Evolutionary conservation across 2,329 filamentous ascomycete genomes (phyloP).

Genomic region (Cadophora luteo-olivacea): DNA sequence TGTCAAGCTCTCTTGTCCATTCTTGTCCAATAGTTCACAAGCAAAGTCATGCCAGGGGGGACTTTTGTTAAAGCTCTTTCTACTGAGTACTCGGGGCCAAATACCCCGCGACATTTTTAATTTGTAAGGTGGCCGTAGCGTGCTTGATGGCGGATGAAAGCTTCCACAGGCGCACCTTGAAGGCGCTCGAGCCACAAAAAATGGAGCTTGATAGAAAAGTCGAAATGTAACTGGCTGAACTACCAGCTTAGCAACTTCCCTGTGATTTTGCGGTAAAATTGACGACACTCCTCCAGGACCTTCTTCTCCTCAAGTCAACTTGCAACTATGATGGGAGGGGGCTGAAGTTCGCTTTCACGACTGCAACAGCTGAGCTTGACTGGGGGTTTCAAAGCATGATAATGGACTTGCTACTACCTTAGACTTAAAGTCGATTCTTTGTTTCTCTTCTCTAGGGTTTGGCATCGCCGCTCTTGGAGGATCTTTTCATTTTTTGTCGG

Average conservation of each 20-base stretch:
- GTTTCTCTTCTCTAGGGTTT: neutral
- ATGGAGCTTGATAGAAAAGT: neutral
- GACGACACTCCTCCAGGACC: neutral
- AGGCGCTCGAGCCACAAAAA: neutral
- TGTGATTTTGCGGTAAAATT: neutral
- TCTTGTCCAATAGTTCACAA: neutral
- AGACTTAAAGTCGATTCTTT: neutral
- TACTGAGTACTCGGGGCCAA: neutral
- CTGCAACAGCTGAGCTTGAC: neutral
- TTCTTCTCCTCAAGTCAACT: neutral
- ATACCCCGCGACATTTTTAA: neutral
- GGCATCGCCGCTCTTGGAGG: neutral
- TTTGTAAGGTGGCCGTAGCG: slow-evolving; percentile 1
- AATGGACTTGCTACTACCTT: neutral
- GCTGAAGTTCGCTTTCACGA: neutral
- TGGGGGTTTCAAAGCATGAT: neutral
- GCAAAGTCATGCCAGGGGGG: neutral
- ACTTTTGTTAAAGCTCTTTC: slow-evolving; percentile 2
- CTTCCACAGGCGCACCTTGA: neutral
- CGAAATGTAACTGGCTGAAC: slow-evolving; percentile 1
- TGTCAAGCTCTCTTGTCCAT: neutral
- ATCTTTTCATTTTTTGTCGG: neutral
- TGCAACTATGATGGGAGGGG: neutral
- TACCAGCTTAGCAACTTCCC: neutral
- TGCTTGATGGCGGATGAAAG: neutral